Evolutionary conservation across 2,329 filamentous ascomycete genomes (phyloP).

Genomic region (Mollisia scopiformis): DNA sequence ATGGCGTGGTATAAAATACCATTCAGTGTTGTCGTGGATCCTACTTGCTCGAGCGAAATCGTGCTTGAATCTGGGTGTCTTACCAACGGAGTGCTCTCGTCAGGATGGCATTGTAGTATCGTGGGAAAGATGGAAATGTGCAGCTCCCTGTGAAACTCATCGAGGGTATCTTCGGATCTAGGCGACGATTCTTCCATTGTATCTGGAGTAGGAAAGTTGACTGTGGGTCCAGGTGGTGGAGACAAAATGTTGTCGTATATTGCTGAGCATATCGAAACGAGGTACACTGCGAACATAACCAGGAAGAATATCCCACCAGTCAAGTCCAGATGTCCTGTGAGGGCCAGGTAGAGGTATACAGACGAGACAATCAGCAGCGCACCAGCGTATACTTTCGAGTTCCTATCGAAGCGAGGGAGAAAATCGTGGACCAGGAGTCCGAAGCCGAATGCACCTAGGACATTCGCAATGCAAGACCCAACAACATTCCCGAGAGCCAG

Average conservation of each 20-base stretch:
- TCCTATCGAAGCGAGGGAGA: conserved; percentile 46
- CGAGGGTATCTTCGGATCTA: neutral
- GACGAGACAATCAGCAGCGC: conserved; percentile 47
- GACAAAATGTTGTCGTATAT: conserved; percentile 45
- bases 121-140: conserved; percentile 15
- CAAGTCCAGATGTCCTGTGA: conserved; percentile 35
- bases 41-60: neutral
- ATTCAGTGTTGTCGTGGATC: neutral
- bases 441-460: conserved; percentile 56
- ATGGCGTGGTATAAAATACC: neutral
- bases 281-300: conserved; percentile 46
- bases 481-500: conserved; percentile 55
- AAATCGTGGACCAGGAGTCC: conserved; percentile 46
- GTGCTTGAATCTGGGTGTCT: neutral
- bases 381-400: conserved; percentile 49
- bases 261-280: conserved; percentile 45
- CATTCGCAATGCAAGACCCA: conserved; percentile 55
- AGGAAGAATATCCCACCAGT: conserved; percentile 44
- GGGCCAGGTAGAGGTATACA: conserved; percentile 38
- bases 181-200: conserved; percentile 24
- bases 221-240: too few species aligned
- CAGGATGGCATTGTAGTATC: conserved; percentile 14
- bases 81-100: conserved; percentile 2
- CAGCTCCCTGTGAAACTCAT: conserved; percentile 8
- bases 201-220: conserved; percentile 40